phyloP scores from a whole-genome alignment of 129 eudicot species.

The Tagetes patula region DNA sequence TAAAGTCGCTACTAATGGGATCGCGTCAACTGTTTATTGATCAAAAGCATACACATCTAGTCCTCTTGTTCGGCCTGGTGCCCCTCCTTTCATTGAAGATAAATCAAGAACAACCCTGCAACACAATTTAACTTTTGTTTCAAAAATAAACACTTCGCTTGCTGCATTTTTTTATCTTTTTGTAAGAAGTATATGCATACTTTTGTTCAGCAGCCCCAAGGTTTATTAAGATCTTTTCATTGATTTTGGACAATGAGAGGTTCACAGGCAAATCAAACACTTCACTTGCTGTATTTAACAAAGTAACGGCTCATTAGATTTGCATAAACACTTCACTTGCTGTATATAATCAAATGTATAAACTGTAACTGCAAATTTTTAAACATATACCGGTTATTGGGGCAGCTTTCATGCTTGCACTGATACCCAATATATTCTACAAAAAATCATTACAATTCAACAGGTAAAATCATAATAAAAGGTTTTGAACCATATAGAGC shows the following conservation, averaged over 20 bases:
- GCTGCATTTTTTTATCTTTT: no score
- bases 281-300: slow-evolving; percentile 41
- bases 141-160: no score
- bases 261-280: slow-evolving; percentile 50
- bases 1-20: slow-evolving; percentile 5
- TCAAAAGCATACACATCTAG: slow-evolving; percentile 34
- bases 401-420: slow-evolving; percentile 35
- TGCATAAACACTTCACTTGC: not conserved
- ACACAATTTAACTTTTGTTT: no score
- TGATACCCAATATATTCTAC: slow-evolving; percentile 73
- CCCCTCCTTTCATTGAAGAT: slow-evolving; percentile 53
- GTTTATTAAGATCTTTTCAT: slow-evolving; percentile 53
- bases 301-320: slow-evolving; percentile 20
- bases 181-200: slow-evolving; percentile 18
- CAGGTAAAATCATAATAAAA: slow-evolving; percentile 4
- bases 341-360: not conserved
- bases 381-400: slow-evolving; percentile 45
- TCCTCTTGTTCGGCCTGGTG: slow-evolving; percentile 54
- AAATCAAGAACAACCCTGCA: slow-evolving; percentile 46
- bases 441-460: slow-evolving; percentile 7
- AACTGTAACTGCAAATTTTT: not conserved
- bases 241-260: slow-evolving; percentile 52
- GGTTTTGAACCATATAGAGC: not conserved
- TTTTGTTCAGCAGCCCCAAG: slow-evolving; percentile 35
- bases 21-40: slow-evolving; percentile 14